Base-by-base conservation (phyloP, 2,329 filamentous ascomycete genomes). In the Beauveria australis region DNA sequence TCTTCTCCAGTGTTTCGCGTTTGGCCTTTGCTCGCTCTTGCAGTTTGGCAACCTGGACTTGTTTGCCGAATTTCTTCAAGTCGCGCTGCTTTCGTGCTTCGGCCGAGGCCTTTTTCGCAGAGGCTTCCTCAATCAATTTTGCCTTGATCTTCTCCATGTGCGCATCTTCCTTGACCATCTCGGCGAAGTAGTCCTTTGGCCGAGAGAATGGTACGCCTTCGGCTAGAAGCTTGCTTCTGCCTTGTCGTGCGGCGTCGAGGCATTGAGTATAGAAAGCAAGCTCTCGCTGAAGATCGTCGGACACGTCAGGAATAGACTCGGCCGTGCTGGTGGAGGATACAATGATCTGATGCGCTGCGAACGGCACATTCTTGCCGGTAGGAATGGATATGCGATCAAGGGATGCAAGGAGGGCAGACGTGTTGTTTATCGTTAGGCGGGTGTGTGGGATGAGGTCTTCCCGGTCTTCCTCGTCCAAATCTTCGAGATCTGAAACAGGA, bases 61-160 rank as follows among this genome's bases (percentile, higher is more conserved):
- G 91, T 80, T 99, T 99, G 73, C 94, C 94, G 73, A 97, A 99
- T 79, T 97, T 99, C 86, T 97, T 97, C 69, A 97, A 81, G 74
- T 99, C 94, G 65, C 94, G 83, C 78, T 93, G 88, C 77, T 92
- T 92, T 72, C 92, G 85, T 7, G 94, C 94, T 75, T 99, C 94
- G 26, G 89, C 87, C 30, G 91, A 84, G 1, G 94, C 93, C 80
- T 96, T 96, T 82, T 96, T 96, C 63, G 86, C 81, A 12, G 93
- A 90, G 0, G 93, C 94, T 71, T 95, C 91, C 70, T 97, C 92
- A 64, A 96, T 83, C 69, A 97, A 79, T 81, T 95, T 96, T 70
- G 88, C 85, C 81, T 95, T 95, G 73, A 99, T 90, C 81, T 90
- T 92, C 72, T 90, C 90, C 94, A 99, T 99, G 75, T 97, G 94